Conservation (phyloP, 108 stramenopile genomes). For the Mayamaea pseudoterrestris region DNA sequence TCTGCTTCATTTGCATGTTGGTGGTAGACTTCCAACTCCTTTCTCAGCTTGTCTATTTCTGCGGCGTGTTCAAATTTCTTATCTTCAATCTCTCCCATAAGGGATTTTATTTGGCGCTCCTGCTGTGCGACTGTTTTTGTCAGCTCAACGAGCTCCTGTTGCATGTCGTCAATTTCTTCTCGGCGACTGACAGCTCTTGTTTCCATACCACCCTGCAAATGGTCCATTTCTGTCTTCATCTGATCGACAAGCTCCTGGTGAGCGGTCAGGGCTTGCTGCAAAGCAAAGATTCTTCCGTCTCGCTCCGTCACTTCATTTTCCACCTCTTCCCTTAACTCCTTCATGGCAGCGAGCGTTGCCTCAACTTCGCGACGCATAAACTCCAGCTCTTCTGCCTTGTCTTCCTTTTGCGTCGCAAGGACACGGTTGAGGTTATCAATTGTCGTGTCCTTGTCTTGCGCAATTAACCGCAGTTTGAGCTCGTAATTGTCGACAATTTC, state of each 20-base stretch:
- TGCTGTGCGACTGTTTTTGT: conserved; percentile 33
- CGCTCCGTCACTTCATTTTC: conserved; percentile 42
- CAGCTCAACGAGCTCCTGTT: conserved; percentile 64
- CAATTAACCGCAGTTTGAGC: conserved; percentile 26
- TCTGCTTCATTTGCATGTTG: conserved; percentile 33
- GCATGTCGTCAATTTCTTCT: conserved; percentile 78
- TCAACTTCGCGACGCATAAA: conserved; percentile 29
- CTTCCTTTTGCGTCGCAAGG: conserved; percentile 31
- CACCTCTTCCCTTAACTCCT: conserved; percentile 35
- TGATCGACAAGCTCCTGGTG: conserved; percentile 66
- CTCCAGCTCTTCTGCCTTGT: conserved; percentile 24
- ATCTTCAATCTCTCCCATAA: conserved; percentile 62
- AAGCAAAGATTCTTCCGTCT: conserved; percentile 48
- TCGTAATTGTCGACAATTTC: conserved; percentile 35
- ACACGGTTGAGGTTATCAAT: conserved; percentile 60
- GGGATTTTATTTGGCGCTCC: conserved; percentile 51
- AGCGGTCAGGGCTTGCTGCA: conserved; percentile 69
- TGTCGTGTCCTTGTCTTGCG: conserved; percentile 39
- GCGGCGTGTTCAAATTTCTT: conserved; percentile 41
- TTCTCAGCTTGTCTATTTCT: conserved; percentile 53
- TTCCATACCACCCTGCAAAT: conserved; percentile 72
- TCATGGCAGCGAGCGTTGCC: too few species aligned
- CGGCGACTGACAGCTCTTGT: conserved; percentile 38
- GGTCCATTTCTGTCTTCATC: conserved; percentile 77
- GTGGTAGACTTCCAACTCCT: conserved; percentile 22